Evolutionary conservation across 2,329 filamentous ascomycete species (phyloP), one percentile per base, ranked within the genome.

Genomic region (Metarhizium brunneum): DNA sequence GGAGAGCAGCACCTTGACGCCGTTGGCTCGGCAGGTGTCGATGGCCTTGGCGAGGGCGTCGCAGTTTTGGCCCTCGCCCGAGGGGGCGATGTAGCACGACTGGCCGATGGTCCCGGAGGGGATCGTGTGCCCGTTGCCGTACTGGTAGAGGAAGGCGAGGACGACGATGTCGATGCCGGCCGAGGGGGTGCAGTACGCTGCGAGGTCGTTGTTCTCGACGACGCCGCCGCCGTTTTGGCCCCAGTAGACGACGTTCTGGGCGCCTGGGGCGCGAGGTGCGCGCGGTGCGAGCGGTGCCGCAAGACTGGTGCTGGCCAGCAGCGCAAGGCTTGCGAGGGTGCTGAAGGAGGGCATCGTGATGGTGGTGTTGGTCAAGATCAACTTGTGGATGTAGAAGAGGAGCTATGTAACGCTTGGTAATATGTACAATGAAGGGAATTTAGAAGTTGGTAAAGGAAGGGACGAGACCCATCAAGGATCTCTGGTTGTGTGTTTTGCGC

Each of bases 111-210:
- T 68, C 18, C 73, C 73, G 8, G 68, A 69, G 13, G 73, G 65
- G 35, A 73, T 71, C n/a, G 58, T 63, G 32, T 62, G 60, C 10
- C 67, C 70, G 53, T 64, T 67, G 29, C 71, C 70, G 54, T 64
- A 76, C 35, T 66, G 53, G 61, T 72, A 74, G 6, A 77, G 57
- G 59, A 76, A 76, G 18, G 73, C 64, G 6, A 77, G 64, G 1
- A 75, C 72, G 38, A 77, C 62, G 43, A 76, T 68, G 58, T 76
- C 71, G 49, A 76, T 70, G 14, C 71, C 72, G 1, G 71, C 58
- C 8, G 63, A 61, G 0, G 65, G 57, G 11, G 63, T 68, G 58
- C 73, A 76, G 63, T 75, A 75, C 5, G 62, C 54, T 47, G 65
- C 61, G 52, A 73, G 64, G 58, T 72, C 67, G 45, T 70, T 70